Percentiles rank a stretch among this genome's conserved stretches.
These are phyloP conservation scores for Trichoderma sp. DNA, from an alignment of 2,329 filamentous ascomycete genomes.

Conservation along the genomic window DNA sequence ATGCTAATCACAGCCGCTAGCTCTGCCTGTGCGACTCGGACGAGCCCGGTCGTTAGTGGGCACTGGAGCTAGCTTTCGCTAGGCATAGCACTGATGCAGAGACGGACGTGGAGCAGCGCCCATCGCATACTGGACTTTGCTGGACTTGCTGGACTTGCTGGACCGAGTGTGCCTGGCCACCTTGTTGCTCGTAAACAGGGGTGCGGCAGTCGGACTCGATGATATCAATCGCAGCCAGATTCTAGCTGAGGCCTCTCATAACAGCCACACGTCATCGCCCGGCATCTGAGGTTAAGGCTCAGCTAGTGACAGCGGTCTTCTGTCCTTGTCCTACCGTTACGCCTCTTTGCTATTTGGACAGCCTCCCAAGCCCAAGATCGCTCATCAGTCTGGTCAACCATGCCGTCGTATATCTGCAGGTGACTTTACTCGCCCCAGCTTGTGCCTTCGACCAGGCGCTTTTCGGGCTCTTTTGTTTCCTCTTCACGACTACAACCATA, in stretches of 20 bases:
- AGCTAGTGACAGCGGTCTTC: background rate
- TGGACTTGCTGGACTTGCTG: background rate
- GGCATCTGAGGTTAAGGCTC: background rate
- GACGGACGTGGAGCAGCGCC: background rate
- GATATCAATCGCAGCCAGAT: slow-evolving; percentile 8
- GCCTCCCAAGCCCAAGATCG: background rate
- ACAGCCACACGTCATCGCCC: slow-evolving; percentile 13
- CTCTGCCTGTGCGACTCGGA: background rate
- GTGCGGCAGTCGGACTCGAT: background rate
- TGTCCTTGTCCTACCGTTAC: background rate
- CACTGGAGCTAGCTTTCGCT: background rate
- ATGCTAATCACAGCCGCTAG: slow-evolving; percentile 9
- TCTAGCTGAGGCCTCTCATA: slow-evolving; percentile 3
- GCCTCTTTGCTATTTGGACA: background rate
- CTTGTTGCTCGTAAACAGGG: background rate
- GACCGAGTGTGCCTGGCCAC: too few relatives aligned
- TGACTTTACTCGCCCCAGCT: slow-evolving; percentile 3
- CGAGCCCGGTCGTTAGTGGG: background rate
- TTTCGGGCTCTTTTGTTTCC: background rate
- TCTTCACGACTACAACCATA: background rate
- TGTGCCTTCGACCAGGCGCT: background rate
- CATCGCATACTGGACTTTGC: background rate
- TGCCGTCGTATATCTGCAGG: slow-evolving; percentile 1
- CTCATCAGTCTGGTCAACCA: background rate
- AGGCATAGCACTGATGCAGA: background rate